These are phyloP conservation scores for Jatropha curcas DNA, from an alignment of 345 rosid species.

Conservation along the genomic window DNA sequence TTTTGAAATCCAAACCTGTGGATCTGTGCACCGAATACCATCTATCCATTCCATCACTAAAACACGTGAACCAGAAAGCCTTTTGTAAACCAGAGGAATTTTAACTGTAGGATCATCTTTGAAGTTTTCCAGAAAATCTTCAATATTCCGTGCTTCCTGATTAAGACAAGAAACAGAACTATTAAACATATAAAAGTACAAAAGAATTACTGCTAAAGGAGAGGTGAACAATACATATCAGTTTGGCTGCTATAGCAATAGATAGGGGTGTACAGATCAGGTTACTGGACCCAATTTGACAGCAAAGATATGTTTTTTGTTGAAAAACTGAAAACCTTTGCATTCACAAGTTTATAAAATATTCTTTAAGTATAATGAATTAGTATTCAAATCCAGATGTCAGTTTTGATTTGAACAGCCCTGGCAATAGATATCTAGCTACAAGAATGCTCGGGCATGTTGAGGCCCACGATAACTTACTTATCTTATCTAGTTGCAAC, in stretches of 20 bases:
- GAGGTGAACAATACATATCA: not conserved
- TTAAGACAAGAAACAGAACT: constrained; percentile 11
- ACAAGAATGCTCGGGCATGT: not conserved
- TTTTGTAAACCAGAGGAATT: constrained; percentile 84
- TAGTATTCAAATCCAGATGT: too few species aligned
- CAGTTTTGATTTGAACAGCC: too few species aligned
- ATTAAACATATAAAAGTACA: constrained; percentile 7
- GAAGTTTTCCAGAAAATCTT: constrained; percentile 93
- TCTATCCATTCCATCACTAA: constrained; percentile 99
- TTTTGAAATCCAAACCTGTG: constrained; percentile 57
- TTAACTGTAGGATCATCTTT: constrained; percentile 92
- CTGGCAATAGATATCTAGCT: not conserved
- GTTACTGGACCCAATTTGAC: too few species aligned
- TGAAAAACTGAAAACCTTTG: too few species aligned
- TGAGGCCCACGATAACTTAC: not conserved
- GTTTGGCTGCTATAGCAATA: not conserved
- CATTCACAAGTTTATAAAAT: too few species aligned
- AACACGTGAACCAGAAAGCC: constrained; percentile 89
- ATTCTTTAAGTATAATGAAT: too few species aligned
- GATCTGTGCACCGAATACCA: constrained; percentile 95
- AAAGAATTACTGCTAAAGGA: not conserved
- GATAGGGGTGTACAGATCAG: too few species aligned
- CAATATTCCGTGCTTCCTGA: constrained; percentile 95
- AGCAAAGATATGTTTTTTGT: too few species aligned
- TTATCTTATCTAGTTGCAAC: not conserved